Base-by-base conservation (phyloP, 192 early-diverging fungal genomes). In the Coemansia erecta region DNA sequence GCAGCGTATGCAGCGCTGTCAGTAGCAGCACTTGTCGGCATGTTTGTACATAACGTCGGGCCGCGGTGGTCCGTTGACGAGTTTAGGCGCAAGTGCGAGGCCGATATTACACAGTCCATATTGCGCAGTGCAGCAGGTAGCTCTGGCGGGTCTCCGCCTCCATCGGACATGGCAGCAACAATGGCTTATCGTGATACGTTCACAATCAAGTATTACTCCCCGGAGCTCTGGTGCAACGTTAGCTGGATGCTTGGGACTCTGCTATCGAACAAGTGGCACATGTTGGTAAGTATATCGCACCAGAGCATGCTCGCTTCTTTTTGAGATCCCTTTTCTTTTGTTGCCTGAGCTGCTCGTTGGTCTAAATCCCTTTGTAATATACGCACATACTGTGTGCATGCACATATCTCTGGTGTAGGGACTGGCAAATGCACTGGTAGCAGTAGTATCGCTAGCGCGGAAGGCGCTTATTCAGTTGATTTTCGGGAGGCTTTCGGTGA, bases 231-330 rank as follows among this genome's bases (percentile, higher is more conserved):
- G 77, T 80, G 77, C 60, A 63, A 53, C 41, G 68, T 80, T 62
- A 74, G 77, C 57, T 73, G 76, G 76, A 60, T 60, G 37, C 61
- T 79, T 33, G 76, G 58, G 11, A 53, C 66, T 19, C 48, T 79
- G 35, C 31, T 79, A 47, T 79, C 76, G 35, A 79, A 68, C 39
- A 79, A 79, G 56, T 79, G 76, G 76, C 70, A 63, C 43, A 69
- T 79, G 52, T 51, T 79, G 69, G 74, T 68, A 71, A 66, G 67
- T 37, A 46, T 50, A 18, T n/a, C 13, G 17, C n/a, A 17, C 44
- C n/a, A 15, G n/a, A 2, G 2, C 7, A 18, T 50, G 8, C 45
- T 18, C 10, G 5, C 17, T 46, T 15, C 2, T 31, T 7, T 5
- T 31, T 31, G 28, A 31, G 28, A 31, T 31, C 7, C 4, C 28